phyloP scores from a whole-genome alignment of 2,329 filamentous ascomycete species.

The Aspergillus spinulosporus region DNA sequence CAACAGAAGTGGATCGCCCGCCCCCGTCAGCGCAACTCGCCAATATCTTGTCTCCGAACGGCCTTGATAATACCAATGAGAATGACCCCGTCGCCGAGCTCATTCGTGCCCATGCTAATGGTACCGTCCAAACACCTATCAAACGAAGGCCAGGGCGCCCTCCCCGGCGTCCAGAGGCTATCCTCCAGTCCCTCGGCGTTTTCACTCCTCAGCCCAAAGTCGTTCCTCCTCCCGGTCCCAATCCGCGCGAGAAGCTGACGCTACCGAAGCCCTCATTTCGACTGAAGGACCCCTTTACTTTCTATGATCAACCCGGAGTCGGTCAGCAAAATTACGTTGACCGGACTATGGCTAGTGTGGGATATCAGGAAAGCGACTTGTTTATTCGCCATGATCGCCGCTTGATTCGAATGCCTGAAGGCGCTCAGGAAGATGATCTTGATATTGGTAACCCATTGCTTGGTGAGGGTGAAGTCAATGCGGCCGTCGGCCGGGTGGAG shows the following conservation, averaged over 20 bases:
- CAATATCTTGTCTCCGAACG: conserved; percentile 32
- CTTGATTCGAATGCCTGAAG: conserved; percentile 64
- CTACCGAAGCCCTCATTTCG: conserved; percentile 51
- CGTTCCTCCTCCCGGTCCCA: conserved; percentile 51
- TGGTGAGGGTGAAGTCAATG: conserved; percentile 60
- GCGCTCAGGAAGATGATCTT: conserved; percentile 63
- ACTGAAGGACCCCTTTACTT: conserved; percentile 48
- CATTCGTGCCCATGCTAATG: conserved; percentile 41
- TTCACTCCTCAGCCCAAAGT: conserved; percentile 55
- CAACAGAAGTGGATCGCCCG: conserved; percentile 81
- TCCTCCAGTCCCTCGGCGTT: conserved; percentile 61
- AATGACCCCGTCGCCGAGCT: conserved; percentile 43
- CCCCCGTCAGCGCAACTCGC: conserved; percentile 51
- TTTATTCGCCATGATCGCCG: conserved; percentile 75
- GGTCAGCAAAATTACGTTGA: conserved; percentile 91
- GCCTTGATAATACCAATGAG: conserved; percentile 27
- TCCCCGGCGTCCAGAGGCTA: conserved; percentile 62
- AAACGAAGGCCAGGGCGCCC: conserved; percentile 66
- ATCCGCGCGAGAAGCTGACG: conserved; percentile 51
- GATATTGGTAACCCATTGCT: conserved; percentile 56
- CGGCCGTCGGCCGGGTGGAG: conserved; percentile 76
- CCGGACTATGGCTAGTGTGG: conserved; percentile 91
- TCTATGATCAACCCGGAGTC: conserved; percentile 74
- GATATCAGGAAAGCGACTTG: conserved; percentile 92
- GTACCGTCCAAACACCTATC: conserved; percentile 43